Conservation (phyloP, 2,329 filamentous ascomycete genomes). For the Aspergillus hiratsukae region DNA sequence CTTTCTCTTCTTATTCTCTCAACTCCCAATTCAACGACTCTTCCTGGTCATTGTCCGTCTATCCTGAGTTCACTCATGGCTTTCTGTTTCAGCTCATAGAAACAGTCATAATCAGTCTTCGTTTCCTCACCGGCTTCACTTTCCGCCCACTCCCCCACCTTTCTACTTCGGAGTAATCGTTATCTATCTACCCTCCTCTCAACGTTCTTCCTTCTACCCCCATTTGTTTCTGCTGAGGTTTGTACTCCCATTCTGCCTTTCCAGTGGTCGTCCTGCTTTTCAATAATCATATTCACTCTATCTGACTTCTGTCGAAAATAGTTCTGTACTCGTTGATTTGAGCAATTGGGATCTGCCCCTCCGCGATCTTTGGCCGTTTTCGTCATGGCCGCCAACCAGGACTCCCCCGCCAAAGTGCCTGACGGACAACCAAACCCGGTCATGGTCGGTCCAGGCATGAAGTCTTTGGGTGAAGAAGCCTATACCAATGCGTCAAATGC, state of each 20-base stretch:
- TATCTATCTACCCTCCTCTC: neutral
- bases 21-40: no score
- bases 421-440: constrained; percentile 28
- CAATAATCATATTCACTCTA: neutral
- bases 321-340: neutral
- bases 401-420: constrained; percentile 20
- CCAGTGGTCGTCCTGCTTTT: neutral
- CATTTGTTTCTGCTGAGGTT: neutral
- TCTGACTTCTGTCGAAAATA: neutral
- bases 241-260: neutral
- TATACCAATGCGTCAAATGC: constrained; percentile 26
- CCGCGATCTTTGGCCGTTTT: constrained; percentile 1
- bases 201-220: neutral
- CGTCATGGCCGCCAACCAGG: constrained; percentile 23
- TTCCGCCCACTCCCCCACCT: neutral
- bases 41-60: neutral
- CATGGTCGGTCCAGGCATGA: constrained; percentile 25
- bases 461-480: constrained; percentile 22
- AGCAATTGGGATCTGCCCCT: no score
- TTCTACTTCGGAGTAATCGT: neutral
- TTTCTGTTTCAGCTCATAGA: neutral
- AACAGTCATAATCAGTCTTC: neutral
- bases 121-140: neutral
- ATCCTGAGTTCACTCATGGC: neutral
- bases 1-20: no score